Percentiles rank a stretch among this genome's conserved stretches.
These are phyloP conservation scores for Cladosporium sp. DNA, from an alignment of 2,329 filamentous ascomycete species.

Conservation along the genomic window DNA sequence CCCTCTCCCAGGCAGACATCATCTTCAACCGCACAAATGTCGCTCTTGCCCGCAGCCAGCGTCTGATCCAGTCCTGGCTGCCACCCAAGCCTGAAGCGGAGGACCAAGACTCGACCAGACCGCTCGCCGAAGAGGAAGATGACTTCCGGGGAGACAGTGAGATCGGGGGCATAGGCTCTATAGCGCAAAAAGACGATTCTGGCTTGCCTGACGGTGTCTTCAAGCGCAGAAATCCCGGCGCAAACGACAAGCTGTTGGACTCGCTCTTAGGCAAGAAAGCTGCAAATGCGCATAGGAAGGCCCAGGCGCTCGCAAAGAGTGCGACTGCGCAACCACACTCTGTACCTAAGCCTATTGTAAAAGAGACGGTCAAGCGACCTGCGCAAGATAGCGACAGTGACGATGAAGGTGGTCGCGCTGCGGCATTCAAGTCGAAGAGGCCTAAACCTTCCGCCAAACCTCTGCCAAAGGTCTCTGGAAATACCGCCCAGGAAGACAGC, in stretches of 20 bases:
- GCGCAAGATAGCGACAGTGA: constrained; percentile 33
- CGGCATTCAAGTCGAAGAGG: constrained; percentile 21
- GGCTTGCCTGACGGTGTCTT: constrained; percentile 32
- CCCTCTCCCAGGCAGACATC: constrained; percentile 41
- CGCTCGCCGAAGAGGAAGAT: constrained; percentile 40
- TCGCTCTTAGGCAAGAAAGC: constrained; percentile 41
- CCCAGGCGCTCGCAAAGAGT: constrained; percentile 14
- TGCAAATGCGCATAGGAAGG: constrained; percentile 27
- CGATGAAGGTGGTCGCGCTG: constrained; percentile 22
- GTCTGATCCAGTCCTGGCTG: constrained; percentile 54
- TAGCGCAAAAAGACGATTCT: constrained; percentile 14
- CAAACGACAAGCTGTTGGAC: constrained; percentile 41
- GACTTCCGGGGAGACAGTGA: constrained; percentile 39
- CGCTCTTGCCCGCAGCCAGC: constrained; percentile 50
- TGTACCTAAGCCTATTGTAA: constrained; percentile 7
- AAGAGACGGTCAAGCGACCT: constrained; percentile 12
- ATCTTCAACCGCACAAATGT: constrained; percentile 53
- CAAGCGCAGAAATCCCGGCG: constrained; percentile 32
- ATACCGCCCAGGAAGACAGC: neutral
- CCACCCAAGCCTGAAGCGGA: constrained; percentile 37
- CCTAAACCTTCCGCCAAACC: constrained; percentile 3
- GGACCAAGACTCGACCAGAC: constrained; percentile 33
- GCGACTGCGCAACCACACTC: constrained; percentile 5
- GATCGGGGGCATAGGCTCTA: constrained; percentile 17
- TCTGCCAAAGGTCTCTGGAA: neutral